phyloP scores from a whole-genome alignment of 441 rosid genomes.

The Mallotus repandus region DNA sequence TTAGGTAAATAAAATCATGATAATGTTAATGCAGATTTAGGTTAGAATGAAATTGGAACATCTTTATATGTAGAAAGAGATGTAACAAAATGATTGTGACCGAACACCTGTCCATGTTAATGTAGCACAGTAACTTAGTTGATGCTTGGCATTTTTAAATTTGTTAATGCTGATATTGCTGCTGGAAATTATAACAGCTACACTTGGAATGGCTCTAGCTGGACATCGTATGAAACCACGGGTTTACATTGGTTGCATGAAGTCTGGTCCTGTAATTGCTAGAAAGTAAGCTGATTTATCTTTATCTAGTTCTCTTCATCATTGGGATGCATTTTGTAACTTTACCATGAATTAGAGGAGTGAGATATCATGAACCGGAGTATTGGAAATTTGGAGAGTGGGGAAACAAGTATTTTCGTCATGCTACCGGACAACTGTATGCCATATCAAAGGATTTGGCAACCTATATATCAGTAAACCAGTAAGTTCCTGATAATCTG shows the following conservation, averaged over 20 bases:
- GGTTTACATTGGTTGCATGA: slow-evolving; percentile 83
- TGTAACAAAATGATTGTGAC: too few relatives aligned
- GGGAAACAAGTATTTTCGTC: slow-evolving; percentile 84
- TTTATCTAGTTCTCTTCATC: background rate
- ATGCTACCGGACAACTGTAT: slow-evolving; percentile 85
- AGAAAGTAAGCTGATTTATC: slow-evolving; percentile 46
- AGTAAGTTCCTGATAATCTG: slow-evolving; percentile 41
- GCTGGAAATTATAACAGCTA: slow-evolving; percentile 37
- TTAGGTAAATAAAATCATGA: slow-evolving; percentile 80
- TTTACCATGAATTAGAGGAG: slow-evolving; percentile 49
- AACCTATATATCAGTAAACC: slow-evolving; percentile 61
- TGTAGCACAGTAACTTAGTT: too few relatives aligned
- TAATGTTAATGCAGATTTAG: slow-evolving; percentile 74
- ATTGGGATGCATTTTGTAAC: slow-evolving; percentile 12
- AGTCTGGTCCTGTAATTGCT: slow-evolving; percentile 85
- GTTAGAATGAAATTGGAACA: slow-evolving; percentile 26
- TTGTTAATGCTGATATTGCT: background rate
- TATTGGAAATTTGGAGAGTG: slow-evolving; percentile 81
- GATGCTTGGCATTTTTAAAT: background rate
- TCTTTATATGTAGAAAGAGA: background rate
- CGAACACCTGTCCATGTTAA: too few relatives aligned
- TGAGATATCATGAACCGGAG: slow-evolving; percentile 87
- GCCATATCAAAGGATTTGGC: slow-evolving; percentile 85
- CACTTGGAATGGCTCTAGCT: slow-evolving; percentile 48
- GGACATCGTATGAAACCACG: slow-evolving; percentile 48